Conservation (phyloP, 2,329 filamentous ascomycete genomes). For the Chaetomium strumarium region DNA sequence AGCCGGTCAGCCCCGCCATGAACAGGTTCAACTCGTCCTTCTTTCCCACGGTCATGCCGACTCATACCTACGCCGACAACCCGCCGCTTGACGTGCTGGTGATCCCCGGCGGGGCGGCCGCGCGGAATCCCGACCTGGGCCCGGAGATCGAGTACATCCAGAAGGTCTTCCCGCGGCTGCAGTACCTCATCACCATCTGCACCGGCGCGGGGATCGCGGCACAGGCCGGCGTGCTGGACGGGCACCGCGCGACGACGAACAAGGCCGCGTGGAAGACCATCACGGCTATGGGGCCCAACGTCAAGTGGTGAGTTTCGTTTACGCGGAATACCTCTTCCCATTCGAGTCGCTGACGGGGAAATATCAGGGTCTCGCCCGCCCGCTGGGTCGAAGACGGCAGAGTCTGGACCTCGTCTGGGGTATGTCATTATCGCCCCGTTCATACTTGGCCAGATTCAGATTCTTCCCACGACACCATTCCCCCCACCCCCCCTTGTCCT, state of each 20-base stretch:
- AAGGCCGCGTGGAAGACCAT: slow-evolving; percentile 51
- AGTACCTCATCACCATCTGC: slow-evolving; percentile 59
- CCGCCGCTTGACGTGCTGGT: slow-evolving; percentile 58
- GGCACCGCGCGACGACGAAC: slow-evolving; percentile 59
- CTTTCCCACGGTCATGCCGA: slow-evolving; percentile 34
- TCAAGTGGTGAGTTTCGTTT: slow-evolving; percentile 43
- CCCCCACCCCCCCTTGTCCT: neutral
- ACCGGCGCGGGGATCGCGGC: slow-evolving; percentile 58
- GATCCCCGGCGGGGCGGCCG: slow-evolving; percentile 58
- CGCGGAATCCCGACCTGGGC: slow-evolving; percentile 30
- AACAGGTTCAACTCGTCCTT: slow-evolving; percentile 34
- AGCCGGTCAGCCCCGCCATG: slow-evolving; percentile 22
- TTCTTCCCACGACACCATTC: neutral
- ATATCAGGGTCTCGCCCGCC: slow-evolving; percentile 41
- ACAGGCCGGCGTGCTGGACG: slow-evolving; percentile 53
- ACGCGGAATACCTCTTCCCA: neutral
- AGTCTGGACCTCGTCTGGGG: slow-evolving; percentile 59
- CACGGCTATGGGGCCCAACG: slow-evolving; percentile 41
- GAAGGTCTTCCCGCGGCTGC: slow-evolving; percentile 40
- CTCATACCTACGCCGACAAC: slow-evolving; percentile 47
- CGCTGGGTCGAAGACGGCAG: slow-evolving; percentile 62
- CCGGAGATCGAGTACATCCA: slow-evolving; percentile 42
- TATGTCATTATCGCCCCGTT: slow-evolving; percentile 16
- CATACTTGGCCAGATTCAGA: neutral
- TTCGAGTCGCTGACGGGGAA: neutral